Base-by-base conservation (phyloP, 192 early-diverging fungal genomes). In the Coemansia sp. region DNA sequence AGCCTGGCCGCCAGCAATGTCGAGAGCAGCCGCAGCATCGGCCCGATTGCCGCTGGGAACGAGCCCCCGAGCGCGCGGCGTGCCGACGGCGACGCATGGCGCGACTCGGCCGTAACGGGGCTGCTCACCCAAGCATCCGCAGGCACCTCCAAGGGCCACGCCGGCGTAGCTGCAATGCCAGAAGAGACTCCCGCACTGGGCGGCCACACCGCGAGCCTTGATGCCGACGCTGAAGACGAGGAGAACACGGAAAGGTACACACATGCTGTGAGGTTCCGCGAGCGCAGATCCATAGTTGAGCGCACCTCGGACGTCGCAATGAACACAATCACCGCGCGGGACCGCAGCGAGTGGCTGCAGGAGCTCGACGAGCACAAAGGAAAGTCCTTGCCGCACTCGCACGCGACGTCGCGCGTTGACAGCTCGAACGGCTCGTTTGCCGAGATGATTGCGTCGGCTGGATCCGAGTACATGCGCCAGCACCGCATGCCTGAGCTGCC, bases 21-120 rank as follows among this genome's bases (percentile, higher is more conserved):
- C 7, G 54, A 45, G 16, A 58, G 54, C 42, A 54, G 66, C 7
- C 53, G 54, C 21, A 58, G 55, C 49, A 58, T 51, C 11, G 65
- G 45, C 6, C 23, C 12, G 7, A 23, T 12, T 11, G 21, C 3
- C 5, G 11, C 5, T 38, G 33, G 21, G 5, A 38, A 4, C 31
- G 32, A 14, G 33, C n/a, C 30, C 4, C 48, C 48, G 6, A 4
- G 4, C 9, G 19, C 51, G 2, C 50, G 27, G 10, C 50, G 48
- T 7, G 3, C 52, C 16, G 64, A 59, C 23, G 56, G 43, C 28
- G 56, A 63, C 23, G 40, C 50, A 31, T 73, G 70, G 73, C 67
- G 73, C 33, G 66, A 75, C 44, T 75, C 73, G 18, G 73, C 66
- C 9, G 64, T 75, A 22, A 65, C 73, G 19, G 73, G 73, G 11